phyloP scores from a whole-genome alignment of 371 early-diverging fungal genomes.

The Syncephalastrum monosporum region DNA sequence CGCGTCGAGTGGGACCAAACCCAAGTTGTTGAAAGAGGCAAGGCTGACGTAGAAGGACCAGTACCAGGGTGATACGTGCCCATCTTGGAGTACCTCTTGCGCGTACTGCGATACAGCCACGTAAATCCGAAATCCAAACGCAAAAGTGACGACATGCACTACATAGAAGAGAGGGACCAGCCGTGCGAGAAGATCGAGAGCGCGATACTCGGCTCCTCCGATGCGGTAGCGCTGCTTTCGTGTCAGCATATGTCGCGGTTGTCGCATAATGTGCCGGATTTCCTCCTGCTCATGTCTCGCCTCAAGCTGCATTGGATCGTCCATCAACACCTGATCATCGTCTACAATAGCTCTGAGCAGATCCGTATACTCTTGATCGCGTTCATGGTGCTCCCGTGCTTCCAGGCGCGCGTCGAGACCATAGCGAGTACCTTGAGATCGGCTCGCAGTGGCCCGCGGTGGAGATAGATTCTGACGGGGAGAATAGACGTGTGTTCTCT shows the following conservation, averaged over 20 bases:
- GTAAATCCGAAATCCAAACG: slow-evolving; percentile 31
- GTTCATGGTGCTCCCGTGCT: too few relatives aligned
- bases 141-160: slow-evolving; percentile 22
- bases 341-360: too few relatives aligned
- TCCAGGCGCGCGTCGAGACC: too few relatives aligned
- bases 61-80: slow-evolving; percentile 32
- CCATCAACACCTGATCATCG: too few relatives aligned
- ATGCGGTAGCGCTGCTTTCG: slow-evolving; percentile 34
- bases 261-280: too few relatives aligned
- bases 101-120: slow-evolving; percentile 32
- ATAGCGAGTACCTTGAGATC: too few relatives aligned
- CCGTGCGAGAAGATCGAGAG: slow-evolving; percentile 32
- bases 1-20: slow-evolving; percentile 27
- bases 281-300: too few relatives aligned
- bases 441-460: too few relatives aligned
- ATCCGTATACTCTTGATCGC: too few relatives aligned
- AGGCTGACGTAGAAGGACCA: slow-evolving; percentile 37
- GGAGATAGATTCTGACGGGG: too few relatives aligned
- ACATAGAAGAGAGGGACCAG: slow-evolving; percentile 34
- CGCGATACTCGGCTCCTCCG: slow-evolving; percentile 47
- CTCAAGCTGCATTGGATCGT: too few relatives aligned
- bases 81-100: slow-evolving; percentile 17
- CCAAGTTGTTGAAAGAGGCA: slow-evolving; percentile 42
- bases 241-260: slow-evolving; percentile 10
- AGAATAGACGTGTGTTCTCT: too few relatives aligned